Evolutionary conservation across 2,329 filamentous ascomycete genomes (phyloP), one percentile per base, ranked within the genome.

Genomic region (Tolypocladium tundrense): DNA sequence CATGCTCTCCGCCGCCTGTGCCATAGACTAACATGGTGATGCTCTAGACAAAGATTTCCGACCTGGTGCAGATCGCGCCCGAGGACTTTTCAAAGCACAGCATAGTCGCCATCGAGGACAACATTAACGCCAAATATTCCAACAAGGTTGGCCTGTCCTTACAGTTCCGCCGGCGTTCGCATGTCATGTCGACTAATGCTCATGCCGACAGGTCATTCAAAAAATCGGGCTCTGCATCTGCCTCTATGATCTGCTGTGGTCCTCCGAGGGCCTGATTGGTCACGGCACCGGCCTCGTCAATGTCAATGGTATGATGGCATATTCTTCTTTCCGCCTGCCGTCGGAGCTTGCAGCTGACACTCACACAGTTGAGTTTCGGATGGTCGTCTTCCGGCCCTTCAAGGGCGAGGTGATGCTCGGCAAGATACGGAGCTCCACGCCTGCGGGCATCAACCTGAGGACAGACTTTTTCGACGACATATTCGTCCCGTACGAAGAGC

Each of bases 381-480:
- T 99, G 68, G 81, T 97, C 21, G 91, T 99, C 37, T 99, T 97
- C 72, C 86, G 94, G 31, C 94, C 94, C 0, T 97, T 97, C 77
- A 96, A 96, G 69, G 90, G 91, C 53, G 94, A 99, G 71, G 90
- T 97, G 60, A 81, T 99, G 67, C 79, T 90, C 51, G 94, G 90
- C 19, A 87, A 86, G 63, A 97, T 99, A 72, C 87, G 87, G 62
- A 86, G 85, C 63, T 86, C 87, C 41, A 87, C 82, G 1, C 79
- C 85, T 9, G 77, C 86, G 1, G 91, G 89, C 42, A 90, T 95
- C 66, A 84, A 86, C 66, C 79, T 97, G 60, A 85, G 86, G 54
- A 87, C 92, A 4, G 90, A 96, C 61, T 99, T 99, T 72, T 99
- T 97, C 65, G 89, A 93, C 65, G 92, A 97, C 62, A 91, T 99